These are phyloP conservation scores for Phytophthora syringae DNA, from an alignment of 352 stramenopile species.

Conservation along the genomic window DNA sequence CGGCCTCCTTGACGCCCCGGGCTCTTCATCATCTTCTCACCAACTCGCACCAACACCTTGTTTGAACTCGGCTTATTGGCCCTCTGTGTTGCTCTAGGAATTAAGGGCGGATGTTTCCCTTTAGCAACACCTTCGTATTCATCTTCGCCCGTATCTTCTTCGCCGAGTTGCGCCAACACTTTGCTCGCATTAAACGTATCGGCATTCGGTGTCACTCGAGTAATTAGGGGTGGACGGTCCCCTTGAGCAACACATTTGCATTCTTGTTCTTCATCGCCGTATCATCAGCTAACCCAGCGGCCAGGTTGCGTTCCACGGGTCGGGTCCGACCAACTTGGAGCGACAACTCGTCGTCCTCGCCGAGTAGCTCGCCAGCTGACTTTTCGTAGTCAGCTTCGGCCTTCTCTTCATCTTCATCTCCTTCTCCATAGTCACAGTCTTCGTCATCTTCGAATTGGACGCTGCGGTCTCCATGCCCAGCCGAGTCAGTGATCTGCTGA, in stretches of 20 bases:
- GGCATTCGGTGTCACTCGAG: not conserved
- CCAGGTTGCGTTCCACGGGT: slow-evolving; percentile 5
- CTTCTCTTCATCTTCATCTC: not conserved
- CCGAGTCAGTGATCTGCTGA: not conserved
- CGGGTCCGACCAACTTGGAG: slow-evolving; percentile 2
- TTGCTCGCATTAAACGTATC: not conserved
- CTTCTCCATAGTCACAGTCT: not conserved
- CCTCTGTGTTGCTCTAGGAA: too few species aligned
- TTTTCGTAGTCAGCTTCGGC: not conserved
- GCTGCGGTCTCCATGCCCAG: not conserved
- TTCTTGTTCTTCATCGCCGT: not conserved
- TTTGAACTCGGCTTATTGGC: too few species aligned
- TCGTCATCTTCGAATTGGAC: slow-evolving; percentile 3
- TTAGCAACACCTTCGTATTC: not conserved
- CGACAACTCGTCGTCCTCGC: not conserved
- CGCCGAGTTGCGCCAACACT: too few species aligned
- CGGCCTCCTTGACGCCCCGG: too few species aligned
- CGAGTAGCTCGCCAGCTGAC: not conserved
- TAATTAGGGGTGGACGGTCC: not conserved
- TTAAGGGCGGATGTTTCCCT: too few species aligned
- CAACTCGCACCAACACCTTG: too few species aligned
- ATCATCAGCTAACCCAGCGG: not conserved
- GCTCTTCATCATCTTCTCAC: too few species aligned
- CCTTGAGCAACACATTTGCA: not conserved
- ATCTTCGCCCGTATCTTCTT: too few species aligned